Percentiles rank a stretch among this genome's conserved stretches.
Evolutionary conservation across 2,329 filamentous ascomycete species (phyloP).

Genomic region (Ophiocordyceps camponoti-floridani): DNA sequence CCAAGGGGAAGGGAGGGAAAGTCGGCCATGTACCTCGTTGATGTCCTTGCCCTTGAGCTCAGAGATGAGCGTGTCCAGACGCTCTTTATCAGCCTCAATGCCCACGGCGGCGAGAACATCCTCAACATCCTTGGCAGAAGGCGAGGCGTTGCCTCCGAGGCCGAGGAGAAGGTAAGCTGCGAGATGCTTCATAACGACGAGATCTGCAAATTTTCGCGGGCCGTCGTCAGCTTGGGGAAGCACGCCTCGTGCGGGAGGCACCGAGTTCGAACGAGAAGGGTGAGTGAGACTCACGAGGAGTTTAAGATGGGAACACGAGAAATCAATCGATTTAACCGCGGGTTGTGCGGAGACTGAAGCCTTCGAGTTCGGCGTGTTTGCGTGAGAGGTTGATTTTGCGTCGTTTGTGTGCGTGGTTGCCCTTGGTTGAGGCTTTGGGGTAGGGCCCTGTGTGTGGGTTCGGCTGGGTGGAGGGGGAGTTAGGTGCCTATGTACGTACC

Average conservation of each 20-base stretch:
- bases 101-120: conserved; percentile 81
- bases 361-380: conserved; percentile 55
- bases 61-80: conserved; percentile 68
- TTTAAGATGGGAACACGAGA: conserved; percentile 54
- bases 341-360: conserved; percentile 95
- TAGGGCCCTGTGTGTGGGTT: too few species aligned
- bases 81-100: conserved; percentile 80
- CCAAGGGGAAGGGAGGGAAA: neutral
- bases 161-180: conserved; percentile 95
- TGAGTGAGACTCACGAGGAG: conserved; percentile 9
- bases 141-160: conserved; percentile 82
- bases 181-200: conserved; percentile 84
- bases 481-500: too few species aligned
- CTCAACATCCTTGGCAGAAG: conserved; percentile 76
- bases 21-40: conserved; percentile 49
- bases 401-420: too few species aligned
- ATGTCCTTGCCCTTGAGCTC: conserved; percentile 90
- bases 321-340: conserved; percentile 99
- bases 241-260: neutral
- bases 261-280: conserved; percentile 14
- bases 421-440: conserved; percentile 13
- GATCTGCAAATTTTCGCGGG: too few species aligned
- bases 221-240: conserved; percentile 12
- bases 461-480: too few species aligned
- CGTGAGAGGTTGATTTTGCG: neutral